Percentiles rank a stretch among this genome's conserved stretches.
phyloP scores from a whole-genome alignment of 78 protist genomes.

The Tieghemostelium lacteum region DNA sequence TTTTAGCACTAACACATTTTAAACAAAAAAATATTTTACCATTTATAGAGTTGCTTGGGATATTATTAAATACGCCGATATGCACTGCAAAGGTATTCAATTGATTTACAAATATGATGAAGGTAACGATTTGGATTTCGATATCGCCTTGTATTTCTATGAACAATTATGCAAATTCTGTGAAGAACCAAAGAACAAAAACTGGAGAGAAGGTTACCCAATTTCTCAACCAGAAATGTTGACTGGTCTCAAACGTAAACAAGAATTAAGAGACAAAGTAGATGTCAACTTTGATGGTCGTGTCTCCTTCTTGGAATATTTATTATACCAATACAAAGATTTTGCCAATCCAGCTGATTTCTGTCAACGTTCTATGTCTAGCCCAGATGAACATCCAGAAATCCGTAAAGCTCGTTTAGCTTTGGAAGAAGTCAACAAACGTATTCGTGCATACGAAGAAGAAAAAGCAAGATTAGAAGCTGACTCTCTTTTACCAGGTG shows the following conservation, averaged over 20 bases:
- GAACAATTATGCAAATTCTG: conserved; percentile 82
- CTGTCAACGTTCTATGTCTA: conserved; percentile 82
- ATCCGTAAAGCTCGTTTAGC: conserved; percentile 88
- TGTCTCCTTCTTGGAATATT: conserved; percentile 84
- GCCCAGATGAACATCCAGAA: conserved; percentile 85
- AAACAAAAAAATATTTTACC: not conserved
- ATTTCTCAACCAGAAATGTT: conserved; percentile 79
- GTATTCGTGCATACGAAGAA: conserved; percentile 87
- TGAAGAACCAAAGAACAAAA: conserved; percentile 80
- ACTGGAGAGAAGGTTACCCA: not conserved
- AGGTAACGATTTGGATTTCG: conserved; percentile 85
- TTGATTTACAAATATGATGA: conserved; percentile 84
- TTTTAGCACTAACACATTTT: not conserved
- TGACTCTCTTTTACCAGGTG: conserved; percentile 69
- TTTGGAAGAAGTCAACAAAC: conserved; percentile 85
- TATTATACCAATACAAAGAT: conserved; percentile 85
- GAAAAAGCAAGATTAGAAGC: conserved; percentile 70
- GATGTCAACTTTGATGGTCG: conserved; percentile 89
- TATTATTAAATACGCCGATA: conserved; percentile 83
- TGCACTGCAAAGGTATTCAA: conserved; percentile 83
- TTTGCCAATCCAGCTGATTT: conserved; percentile 89
- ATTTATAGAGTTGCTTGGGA: conserved; percentile 57
- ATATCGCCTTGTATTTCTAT: conserved; percentile 83
- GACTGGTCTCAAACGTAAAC: conserved; percentile 85
- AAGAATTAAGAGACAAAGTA: conserved; percentile 86